Evolutionary conservation across 139 green algal genomes (phyloP).

Genomic region (Closterium sp.): DNA sequence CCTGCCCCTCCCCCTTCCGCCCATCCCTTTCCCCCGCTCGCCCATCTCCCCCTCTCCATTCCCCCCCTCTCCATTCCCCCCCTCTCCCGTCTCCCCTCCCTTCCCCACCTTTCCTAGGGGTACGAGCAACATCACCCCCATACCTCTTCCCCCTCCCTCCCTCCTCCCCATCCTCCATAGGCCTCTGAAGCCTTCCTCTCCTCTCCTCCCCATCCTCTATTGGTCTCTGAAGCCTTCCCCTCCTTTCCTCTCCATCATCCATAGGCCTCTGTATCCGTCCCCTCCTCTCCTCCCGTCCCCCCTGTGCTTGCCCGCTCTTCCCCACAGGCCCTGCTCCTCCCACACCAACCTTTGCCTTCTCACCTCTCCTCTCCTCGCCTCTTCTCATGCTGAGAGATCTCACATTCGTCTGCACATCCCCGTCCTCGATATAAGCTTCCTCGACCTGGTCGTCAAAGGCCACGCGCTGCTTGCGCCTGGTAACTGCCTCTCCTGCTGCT

Average conservation of each 20-base stretch:
- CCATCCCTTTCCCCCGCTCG: background rate
- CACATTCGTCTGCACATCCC: background rate
- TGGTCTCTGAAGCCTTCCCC: background rate
- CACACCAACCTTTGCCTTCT: no score
- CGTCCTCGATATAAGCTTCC: background rate
- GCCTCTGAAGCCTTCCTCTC: background rate
- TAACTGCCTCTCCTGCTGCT: background rate
- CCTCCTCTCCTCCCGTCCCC: background rate
- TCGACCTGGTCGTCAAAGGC: background rate
- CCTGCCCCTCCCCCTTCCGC: background rate
- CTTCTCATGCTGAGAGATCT: background rate
- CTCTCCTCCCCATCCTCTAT: background rate
- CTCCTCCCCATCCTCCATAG: background rate
- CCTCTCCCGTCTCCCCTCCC: no score
- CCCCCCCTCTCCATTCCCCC: background rate
- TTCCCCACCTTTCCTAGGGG: background rate
- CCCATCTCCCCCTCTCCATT: background rate
- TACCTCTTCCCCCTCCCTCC: background rate
- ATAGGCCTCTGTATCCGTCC: background rate
- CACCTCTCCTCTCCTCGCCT: background rate
- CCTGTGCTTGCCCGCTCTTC: background rate
- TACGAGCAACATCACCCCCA: background rate
- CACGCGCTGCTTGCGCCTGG: background rate
- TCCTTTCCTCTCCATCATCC: background rate
- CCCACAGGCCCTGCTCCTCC: background rate